Conservation (phyloP, 768 basidiomycete genomes). For the Phaffia tasmanica region DNA sequence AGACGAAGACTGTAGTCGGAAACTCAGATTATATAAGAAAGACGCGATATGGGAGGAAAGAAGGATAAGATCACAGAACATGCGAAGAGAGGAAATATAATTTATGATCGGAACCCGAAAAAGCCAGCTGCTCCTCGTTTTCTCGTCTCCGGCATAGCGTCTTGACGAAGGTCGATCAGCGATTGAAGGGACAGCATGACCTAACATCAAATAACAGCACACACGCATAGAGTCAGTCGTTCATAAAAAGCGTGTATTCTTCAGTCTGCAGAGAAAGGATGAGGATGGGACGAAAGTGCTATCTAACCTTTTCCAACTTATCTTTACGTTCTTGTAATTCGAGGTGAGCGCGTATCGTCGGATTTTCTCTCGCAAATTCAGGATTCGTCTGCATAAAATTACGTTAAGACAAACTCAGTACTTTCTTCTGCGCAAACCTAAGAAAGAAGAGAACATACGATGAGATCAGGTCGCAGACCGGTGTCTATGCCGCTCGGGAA, state of each 20-base stretch:
- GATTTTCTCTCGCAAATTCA: constrained; percentile 91
- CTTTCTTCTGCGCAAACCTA: constrained; percentile 37
- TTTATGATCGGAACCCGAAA: no score
- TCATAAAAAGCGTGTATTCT: not conserved
- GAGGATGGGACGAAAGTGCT: not conserved
- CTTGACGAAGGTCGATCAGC: constrained; percentile 73
- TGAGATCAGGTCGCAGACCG: constrained; percentile 80
- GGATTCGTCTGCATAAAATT: constrained; percentile 31
- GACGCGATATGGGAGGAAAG: no score
- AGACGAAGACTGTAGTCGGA: no score
- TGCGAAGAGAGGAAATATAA: no score
- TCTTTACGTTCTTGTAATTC: constrained; percentile 95
- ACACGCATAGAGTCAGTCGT: constrained; percentile 1
- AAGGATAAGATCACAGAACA: no score
- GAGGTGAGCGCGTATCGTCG: constrained; percentile 68
- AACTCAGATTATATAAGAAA: no score
- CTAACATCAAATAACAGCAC: constrained; percentile 38
- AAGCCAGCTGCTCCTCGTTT: constrained; percentile 4
- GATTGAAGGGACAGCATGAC: constrained; percentile 94
- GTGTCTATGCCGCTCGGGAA: constrained; percentile 98
- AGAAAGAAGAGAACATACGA: constrained; percentile 39
- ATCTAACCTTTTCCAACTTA: constrained; percentile 76
- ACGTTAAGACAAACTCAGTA: constrained; percentile 51
- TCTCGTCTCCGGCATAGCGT: constrained; percentile 35
- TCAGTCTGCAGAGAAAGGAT: not conserved